Base-by-base conservation (phyloP, 2,329 filamentous ascomycete species). In the Arthrocladium fulminans region DNA sequence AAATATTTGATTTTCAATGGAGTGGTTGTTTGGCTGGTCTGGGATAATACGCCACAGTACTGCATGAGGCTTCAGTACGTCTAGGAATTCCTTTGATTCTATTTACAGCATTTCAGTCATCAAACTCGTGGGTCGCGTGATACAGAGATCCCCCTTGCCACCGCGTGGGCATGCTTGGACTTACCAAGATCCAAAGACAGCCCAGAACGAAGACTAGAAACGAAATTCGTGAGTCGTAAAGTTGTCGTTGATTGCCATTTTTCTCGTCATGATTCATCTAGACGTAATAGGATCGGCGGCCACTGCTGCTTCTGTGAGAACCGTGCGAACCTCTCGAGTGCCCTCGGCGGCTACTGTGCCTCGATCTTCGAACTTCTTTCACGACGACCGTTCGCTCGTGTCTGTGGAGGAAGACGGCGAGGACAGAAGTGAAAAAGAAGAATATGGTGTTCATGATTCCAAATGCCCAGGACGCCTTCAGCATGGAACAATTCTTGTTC, bases 391-490 rank as follows among this genome's bases (percentile, higher is more conserved):
- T 59, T 25, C 49, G 49, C 30, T 61, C 55, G 45, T 61, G 57
- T 8, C 60, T 54, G 48, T 70, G 66, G 48, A 73, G 59, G 45
- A 69, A 68, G 39, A 71, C 55, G 13, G 88, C 87, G 37, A 92
- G 72, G 23, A 90, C 67, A 45, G 80, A 77, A 2, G 87, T 92
- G 61, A 84, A 72, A 64, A 84, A 82, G 69, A 94, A 95, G 63
- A 89, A 83, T 55, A 92, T 71, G 56, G 73, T 72, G 65, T 92
- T 86, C 76, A 96, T 94, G 65, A 97, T 96, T 42, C 79, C 88
- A 57, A 96, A 82, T 2, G 88, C 90, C 68, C 88, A 97, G 57
- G 74, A 77, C 1, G 89, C 84, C 77, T 96, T 97, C 61, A 95
- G 79, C 87, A 96, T 92, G 43, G 84, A 79, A 69, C 90, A 97